Evolutionary conservation across 306 rosid genomes (phyloP).

Genomic region (Citrullus colocynthis): DNA sequence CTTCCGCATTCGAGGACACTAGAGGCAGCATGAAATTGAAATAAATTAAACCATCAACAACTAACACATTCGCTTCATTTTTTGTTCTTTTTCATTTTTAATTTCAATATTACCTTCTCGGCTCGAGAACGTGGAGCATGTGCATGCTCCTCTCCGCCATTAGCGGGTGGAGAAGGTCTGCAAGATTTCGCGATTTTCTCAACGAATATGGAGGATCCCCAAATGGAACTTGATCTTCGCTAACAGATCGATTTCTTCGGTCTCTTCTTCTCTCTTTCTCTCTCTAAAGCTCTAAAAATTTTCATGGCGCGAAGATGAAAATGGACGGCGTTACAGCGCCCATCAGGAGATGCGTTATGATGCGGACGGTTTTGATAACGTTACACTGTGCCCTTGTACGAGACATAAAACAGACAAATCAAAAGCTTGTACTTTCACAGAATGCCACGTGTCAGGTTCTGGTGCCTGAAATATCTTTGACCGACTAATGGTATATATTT

Average conservation of each 20-base stretch:
- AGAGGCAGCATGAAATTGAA: conserved; percentile 1
- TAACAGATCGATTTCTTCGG: conserved; percentile 1
- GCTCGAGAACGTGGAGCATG: conserved; percentile 39
- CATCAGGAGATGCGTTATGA: neutral
- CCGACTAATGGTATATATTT: neutral
- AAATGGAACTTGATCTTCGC: conserved; percentile 5
- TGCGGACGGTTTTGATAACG: neutral
- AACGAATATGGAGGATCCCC: conserved; percentile 16
- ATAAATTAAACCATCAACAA: neutral
- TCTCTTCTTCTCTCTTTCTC: neutral
- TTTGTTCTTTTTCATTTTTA: no score
- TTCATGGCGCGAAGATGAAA: neutral
- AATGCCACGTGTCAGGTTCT: neutral
- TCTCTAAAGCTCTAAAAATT: neutral
- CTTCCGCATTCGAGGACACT: conserved; percentile 25
- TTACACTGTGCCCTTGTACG: neutral
- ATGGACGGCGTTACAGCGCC: neutral
- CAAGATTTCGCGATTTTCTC: conserved; percentile 13
- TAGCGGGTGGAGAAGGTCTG: conserved; percentile 16
- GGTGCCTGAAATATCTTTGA: neutral
- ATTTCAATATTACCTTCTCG: conserved; percentile 28
- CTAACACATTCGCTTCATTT: neutral
- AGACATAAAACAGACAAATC: neutral
- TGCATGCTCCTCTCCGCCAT: conserved; percentile 37
- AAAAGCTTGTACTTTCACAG: neutral